These are phyloP conservation scores for Curvularia lunata DNA, from an alignment of 2,329 filamentous ascomycete genomes.

Conservation along the genomic window DNA sequence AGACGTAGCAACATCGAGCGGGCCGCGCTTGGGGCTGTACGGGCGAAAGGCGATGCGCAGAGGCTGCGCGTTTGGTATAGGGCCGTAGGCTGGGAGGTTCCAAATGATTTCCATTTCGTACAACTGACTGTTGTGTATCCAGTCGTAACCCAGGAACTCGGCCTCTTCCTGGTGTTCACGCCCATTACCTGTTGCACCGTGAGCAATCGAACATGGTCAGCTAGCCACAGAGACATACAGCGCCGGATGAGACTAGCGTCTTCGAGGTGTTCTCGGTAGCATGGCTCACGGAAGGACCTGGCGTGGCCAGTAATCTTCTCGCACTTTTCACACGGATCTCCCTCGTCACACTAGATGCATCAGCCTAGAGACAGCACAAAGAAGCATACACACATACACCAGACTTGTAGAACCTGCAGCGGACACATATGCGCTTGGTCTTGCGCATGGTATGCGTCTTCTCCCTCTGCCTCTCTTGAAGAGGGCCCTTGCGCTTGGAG, in stretches of 20 bases:
- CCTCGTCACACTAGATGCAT: conserved; percentile 40
- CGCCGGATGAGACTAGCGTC: conserved; percentile 42
- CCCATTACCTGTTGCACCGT: conserved; percentile 41
- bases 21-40: conserved; percentile 37
- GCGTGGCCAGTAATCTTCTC: conserved; percentile 39
- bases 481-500: conserved; percentile 39
- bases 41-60: conserved; percentile 37
- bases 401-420: conserved; percentile 47
- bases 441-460: conserved; percentile 48
- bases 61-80: conserved; percentile 32
- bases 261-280: conserved; percentile 43
- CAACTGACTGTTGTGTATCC: conserved; percentile 33
- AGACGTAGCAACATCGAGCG: conserved; percentile 38
- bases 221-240: conserved; percentile 25
- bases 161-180: conserved; percentile 46
- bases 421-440: conserved; percentile 39
- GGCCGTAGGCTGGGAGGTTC: conserved; percentile 45
- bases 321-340: conserved; percentile 42
- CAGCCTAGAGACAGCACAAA: conserved; percentile 1
- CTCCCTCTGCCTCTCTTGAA: conserved; percentile 36
- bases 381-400: conserved; percentile 27
- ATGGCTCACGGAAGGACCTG: conserved; percentile 41
- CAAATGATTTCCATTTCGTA: conserved; percentile 44
- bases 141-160: conserved; percentile 41
- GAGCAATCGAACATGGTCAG: conserved; percentile 2